Evolutionary conservation across 768 basidiomycete species (phyloP), one percentile per base, ranked within the genome.

Genomic region (Hygrophorus pudorinus): DNA sequence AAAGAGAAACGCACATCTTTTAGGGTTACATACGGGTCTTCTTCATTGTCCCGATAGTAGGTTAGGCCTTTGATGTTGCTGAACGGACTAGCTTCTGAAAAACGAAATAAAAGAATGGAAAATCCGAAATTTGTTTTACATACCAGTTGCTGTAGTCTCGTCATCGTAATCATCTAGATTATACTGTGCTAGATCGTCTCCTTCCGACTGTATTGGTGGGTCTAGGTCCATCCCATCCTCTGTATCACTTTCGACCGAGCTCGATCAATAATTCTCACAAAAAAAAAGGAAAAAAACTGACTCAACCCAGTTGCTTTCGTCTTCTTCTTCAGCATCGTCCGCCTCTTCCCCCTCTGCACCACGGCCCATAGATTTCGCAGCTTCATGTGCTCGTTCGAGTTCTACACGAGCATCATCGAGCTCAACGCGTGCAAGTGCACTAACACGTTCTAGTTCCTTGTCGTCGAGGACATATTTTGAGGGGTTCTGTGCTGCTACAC

Each of bases 11-110:
- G 33, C 55, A 89, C 92, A 56, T 92, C 88, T 73, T 96, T 93
- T 31, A 98, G 63, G 0, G 94, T 98, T 53, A 99, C 86, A 56
- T 93, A 98, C 0, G 96, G 96, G 63, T 99, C 96, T 29, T 97
- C 90, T 43, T 86, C 75, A 56, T 92, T 91, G 54, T 91, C 80
- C 41, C 80, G 78, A 62, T 97, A 92, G 59, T 87, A 94, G 16
- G 85, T 84, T 41, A 99, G 66, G 13, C 93, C 94, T 58, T 96
- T 94, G 62, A 98, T 90, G 55, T 89, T 93, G 61, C 84, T 90
- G 65, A 99, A 99, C 13, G 86, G 85, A 31, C 92, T 85, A 49
- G 65, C 58, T 35, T 66, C 85, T 85, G 50, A 20, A 47, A 36
- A 44, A 33, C 29, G 31, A 50, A 47, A 37, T 42, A 36, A 46